phyloP scores from a whole-genome alignment of 2,329 filamentous ascomycete genomes.

The Fusarium sp. region DNA sequence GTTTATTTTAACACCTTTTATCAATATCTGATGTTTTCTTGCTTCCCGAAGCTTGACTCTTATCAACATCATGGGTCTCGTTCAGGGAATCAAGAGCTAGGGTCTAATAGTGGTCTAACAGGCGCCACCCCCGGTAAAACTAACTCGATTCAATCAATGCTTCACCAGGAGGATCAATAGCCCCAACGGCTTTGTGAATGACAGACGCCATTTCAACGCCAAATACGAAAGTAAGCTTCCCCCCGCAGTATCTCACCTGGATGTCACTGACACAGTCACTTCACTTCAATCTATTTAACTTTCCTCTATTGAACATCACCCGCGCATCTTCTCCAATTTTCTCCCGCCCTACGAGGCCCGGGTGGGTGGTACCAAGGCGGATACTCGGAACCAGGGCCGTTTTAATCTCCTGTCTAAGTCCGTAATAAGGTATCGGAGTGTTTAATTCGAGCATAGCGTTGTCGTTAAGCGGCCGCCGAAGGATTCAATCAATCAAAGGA shows the following conservation, averaged over 20 bases:
- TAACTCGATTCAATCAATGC: constrained; percentile 5
- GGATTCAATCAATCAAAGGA: constrained; percentile 21
- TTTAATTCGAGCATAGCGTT: constrained; percentile 22
- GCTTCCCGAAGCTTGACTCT: not conserved
- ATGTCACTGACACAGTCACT: not conserved
- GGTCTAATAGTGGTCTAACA: not conserved
- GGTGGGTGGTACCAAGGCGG: constrained; percentile 6
- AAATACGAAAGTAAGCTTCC: not conserved
- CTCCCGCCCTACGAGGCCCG: constrained; percentile 3
- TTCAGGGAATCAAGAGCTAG: constrained; percentile 3
- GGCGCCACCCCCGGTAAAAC: constrained; percentile 8
- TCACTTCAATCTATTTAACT: not conserved
- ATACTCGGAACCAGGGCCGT: constrained; percentile 8
- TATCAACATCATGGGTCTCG: not conserved
- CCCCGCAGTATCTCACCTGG: not conserved
- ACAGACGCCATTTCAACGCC: constrained; percentile 3
- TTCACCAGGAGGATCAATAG: constrained; percentile 13
- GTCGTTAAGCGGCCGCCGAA: constrained; percentile 20
- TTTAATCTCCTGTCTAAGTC: constrained; percentile 21
- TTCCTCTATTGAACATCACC: not conserved
- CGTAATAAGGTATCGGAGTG: constrained; percentile 6
- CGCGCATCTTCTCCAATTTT: not conserved
- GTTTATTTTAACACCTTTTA: not conserved
- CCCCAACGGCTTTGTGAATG: not conserved
- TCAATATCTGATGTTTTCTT: not conserved